A percentile compares a stretch with the other conserved stretches of the same genome.
Conservation (phyloP, 2,329 filamentous ascomycete species). For the Colletotrichum sp. region DNA sequence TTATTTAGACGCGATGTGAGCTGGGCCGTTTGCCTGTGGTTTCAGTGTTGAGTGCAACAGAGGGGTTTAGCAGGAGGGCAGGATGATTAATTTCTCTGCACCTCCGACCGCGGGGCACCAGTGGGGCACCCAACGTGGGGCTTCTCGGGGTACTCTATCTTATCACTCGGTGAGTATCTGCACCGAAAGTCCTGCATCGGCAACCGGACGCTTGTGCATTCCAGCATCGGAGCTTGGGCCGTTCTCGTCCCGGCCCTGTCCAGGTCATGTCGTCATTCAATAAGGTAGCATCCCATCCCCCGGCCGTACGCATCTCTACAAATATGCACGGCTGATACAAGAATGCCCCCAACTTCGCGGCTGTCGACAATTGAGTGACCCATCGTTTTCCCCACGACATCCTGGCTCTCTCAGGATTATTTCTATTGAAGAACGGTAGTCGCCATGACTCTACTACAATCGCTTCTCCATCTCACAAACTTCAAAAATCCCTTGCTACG, state of each 20-base stretch:
- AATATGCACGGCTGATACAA: background rate
- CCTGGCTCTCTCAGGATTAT: background rate
- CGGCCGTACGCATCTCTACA: background rate
- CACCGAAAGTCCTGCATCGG: background rate
- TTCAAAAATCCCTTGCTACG: slow-evolving; percentile 67
- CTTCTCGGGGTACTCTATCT: background rate
- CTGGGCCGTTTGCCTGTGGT: background rate
- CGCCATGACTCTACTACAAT: slow-evolving; percentile 39
- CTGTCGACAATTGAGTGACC: background rate
- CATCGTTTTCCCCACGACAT: background rate
- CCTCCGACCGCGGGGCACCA: slow-evolving; percentile 14
- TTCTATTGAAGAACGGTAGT: background rate
- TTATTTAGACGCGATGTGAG: background rate
- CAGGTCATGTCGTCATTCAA: slow-evolving; percentile 17
- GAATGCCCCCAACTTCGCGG: background rate
- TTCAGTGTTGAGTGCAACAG: background rate
- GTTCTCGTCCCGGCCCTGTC: background rate
- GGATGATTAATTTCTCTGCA: background rate
- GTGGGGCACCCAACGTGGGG: background rate
- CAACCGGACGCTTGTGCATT: background rate
- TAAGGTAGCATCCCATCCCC: background rate
- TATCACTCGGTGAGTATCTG: background rate
- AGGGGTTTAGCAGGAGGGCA: background rate
- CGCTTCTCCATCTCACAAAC: slow-evolving; percentile 63
- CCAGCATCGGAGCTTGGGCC: background rate